Percentiles rank a stretch among this genome's conserved stretches.
Evolutionary conservation across 768 basidiomycete species (phyloP).

Genomic region (Lentinula guzmanii): DNA sequence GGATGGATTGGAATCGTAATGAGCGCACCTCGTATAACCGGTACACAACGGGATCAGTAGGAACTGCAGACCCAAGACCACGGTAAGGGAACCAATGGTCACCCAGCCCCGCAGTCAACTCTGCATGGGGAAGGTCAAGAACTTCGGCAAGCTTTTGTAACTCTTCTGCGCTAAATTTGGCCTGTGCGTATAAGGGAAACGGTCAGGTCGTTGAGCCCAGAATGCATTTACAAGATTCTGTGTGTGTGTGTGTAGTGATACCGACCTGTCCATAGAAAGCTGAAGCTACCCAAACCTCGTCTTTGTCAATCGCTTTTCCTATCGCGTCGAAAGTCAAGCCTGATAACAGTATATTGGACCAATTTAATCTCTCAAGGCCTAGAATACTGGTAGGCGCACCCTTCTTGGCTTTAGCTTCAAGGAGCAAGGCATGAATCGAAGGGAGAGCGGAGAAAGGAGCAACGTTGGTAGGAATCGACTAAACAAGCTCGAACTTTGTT

Average conservation of each 20-base stretch:
- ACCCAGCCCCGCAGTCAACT: constrained; percentile 43
- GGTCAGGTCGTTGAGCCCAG: neutral
- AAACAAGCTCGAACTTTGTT: neutral
- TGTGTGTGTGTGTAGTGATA: neutral
- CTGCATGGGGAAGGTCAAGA: constrained; percentile 39
- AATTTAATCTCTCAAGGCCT: neutral
- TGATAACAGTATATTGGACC: constrained; percentile 17
- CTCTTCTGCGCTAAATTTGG: constrained; percentile 61
- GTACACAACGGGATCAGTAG: constrained; percentile 76
- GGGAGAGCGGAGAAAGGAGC: constrained; percentile 47
- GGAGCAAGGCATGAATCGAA: constrained; percentile 39
- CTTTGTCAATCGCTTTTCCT: constrained; percentile 56
- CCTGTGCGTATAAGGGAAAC: constrained; percentile 31
- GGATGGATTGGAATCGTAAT: neutral
- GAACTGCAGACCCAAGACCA: constrained; percentile 62
- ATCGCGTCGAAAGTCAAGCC: constrained; percentile 68
- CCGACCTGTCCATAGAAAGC: constrained; percentile 76
- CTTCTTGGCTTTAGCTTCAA: constrained; percentile 65
- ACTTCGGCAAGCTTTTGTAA: constrained; percentile 42
- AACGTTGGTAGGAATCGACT: constrained; percentile 30
- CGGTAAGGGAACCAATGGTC: constrained; percentile 73
- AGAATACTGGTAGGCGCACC: constrained; percentile 25
- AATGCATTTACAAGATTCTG: neutral
- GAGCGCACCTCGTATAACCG: constrained; percentile 66
- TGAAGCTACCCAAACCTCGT: constrained; percentile 81